Evolutionary conservation across 2,329 filamentous ascomycete species (phyloP).

Genomic region (Fusarium sororula): DNA sequence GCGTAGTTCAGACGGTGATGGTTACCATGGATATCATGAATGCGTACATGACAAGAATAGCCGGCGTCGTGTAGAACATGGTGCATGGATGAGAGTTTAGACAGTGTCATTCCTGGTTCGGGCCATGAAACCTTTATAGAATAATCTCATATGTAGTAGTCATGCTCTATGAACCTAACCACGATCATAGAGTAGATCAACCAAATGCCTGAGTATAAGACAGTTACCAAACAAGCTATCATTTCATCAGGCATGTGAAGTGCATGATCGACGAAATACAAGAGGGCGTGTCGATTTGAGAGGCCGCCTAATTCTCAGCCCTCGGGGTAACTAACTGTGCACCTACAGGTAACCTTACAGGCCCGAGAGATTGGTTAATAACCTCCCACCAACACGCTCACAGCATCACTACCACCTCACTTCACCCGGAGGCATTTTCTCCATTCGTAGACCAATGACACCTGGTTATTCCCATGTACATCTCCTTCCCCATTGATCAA

Average conservation of each 20-base stretch:
- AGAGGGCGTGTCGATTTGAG: slow-evolving; percentile 27
- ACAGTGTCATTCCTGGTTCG: background rate
- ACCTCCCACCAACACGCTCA: background rate
- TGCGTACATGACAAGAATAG: background rate
- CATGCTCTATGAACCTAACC: background rate
- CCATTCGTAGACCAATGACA: background rate
- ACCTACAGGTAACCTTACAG: background rate
- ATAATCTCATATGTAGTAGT: background rate
- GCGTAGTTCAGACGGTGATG: background rate
- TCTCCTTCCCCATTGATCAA: slow-evolving; percentile 27
- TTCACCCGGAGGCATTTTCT: slow-evolving; percentile 14
- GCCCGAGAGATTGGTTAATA: slow-evolving; percentile 1
- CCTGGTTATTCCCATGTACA: background rate
- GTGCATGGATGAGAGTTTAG: background rate
- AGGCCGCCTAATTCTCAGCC: slow-evolving; percentile 1
- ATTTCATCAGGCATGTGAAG: slow-evolving; percentile 15
- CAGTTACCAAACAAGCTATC: background rate
- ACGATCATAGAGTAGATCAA: background rate
- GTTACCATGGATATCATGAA: background rate
- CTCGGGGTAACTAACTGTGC: slow-evolving; percentile 6
- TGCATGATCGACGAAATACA: slow-evolving; percentile 31
- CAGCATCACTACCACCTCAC: background rate
- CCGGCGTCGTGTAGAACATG: background rate
- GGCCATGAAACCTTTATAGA: background rate
- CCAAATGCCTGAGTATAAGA: background rate